phyloP scores from a whole-genome alignment of 345 rosid species.

The Combretum micranthum region DNA sequence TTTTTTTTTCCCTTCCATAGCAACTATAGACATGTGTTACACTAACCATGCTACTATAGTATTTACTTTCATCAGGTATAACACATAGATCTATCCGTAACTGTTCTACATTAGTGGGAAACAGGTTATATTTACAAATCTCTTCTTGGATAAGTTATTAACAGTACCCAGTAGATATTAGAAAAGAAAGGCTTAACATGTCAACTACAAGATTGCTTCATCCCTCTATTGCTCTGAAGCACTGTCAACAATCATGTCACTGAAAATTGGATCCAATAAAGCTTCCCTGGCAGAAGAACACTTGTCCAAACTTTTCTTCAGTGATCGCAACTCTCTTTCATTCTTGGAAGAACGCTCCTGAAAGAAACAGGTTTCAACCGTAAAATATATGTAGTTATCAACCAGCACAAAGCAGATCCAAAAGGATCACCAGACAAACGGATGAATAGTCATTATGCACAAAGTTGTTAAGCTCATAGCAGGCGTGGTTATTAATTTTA shows the following conservation, averaged over 20 bases:
- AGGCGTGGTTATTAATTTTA: too few species aligned
- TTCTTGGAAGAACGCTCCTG: constrained; percentile 68
- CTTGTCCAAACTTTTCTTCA: constrained; percentile 74
- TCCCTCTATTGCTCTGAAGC: constrained; percentile 2
- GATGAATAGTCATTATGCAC: neutral
- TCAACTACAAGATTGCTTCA: too few species aligned
- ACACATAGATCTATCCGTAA: too few species aligned
- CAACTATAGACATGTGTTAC: too few species aligned
- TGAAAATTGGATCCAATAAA: constrained; percentile 63
- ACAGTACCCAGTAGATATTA: neutral
- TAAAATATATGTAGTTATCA: neutral
- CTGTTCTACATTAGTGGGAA: too few species aligned
- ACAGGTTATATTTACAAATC: too few species aligned
- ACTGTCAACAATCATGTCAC: constrained; percentile 35
- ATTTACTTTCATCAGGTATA: too few species aligned
- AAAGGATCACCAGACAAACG: neutral
- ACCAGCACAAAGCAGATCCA: neutral
- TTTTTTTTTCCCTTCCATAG: too few species aligned
- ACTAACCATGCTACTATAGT: too few species aligned
- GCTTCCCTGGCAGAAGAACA: constrained; percentile 77
- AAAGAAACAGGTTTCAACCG: neutral
- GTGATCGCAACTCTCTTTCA: constrained; percentile 66
- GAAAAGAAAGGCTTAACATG: neutral
- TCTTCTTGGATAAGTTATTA: too few species aligned
- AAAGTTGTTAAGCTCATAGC: too few species aligned